Percentiles rank a stretch among this genome's conserved stretches.
Conservation (phyloP, 495 filamentous ascomycete genomes). For the Penicillium paxilli region DNA sequence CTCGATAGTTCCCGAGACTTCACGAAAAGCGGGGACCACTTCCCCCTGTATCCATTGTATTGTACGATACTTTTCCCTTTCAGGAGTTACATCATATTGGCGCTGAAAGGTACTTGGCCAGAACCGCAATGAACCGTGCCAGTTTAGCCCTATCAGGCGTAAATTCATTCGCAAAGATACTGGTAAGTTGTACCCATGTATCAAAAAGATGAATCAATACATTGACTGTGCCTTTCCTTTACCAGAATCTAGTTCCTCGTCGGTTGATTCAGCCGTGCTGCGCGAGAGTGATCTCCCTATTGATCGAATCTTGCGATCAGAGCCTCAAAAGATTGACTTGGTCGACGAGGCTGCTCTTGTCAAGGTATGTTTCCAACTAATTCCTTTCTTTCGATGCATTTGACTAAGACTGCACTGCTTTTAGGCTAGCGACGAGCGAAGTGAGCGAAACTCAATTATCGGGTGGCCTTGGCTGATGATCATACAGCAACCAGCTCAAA, state of each 20-base stretch:
- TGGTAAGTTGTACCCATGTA: not conserved
- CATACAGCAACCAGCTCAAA: slow-evolving; percentile 1
- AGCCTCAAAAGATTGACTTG: not conserved
- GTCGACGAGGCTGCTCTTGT: not conserved
- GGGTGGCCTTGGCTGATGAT: not conserved
- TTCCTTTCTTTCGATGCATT: no score
- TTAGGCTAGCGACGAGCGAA: not conserved
- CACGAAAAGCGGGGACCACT: not conserved
- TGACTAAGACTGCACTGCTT: not conserved
- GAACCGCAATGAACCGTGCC: not conserved
- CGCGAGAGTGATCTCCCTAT: not conserved
- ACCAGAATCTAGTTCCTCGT: not conserved
- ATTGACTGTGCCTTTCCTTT: no score
- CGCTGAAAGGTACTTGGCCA: not conserved
- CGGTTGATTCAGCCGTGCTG: not conserved
- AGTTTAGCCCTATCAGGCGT: not conserved
- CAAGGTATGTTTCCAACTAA: not conserved
- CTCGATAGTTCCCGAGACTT: not conserved
- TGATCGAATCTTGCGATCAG: not conserved
- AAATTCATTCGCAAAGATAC: not conserved
- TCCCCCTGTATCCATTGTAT: not conserved
- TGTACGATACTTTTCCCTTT: not conserved
- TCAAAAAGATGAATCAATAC: not conserved
- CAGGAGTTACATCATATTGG: not conserved
- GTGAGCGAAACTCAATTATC: not conserved